Conservation (phyloP, 2,329 filamentous ascomycete genomes). For the Teratosphaeria viscida region DNA sequence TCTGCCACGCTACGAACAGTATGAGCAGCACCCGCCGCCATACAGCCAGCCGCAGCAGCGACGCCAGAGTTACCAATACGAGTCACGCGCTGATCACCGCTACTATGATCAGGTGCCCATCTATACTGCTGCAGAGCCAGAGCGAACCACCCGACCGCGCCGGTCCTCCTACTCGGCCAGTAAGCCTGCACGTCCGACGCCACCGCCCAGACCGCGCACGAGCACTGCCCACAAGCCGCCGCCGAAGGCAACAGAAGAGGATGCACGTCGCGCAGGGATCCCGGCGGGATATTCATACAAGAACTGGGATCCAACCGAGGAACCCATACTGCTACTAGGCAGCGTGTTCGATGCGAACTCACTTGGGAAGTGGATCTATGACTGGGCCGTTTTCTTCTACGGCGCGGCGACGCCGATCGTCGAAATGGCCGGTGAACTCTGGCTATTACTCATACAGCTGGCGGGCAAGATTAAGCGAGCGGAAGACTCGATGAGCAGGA, state of each 20-base stretch:
- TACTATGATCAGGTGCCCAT: conserved; percentile 40
- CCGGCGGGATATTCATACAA: conserved; percentile 87
- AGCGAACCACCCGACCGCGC: conserved; percentile 19
- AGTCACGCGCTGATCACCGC: conserved; percentile 40
- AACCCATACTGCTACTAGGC: conserved; percentile 85
- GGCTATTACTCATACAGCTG: conserved; percentile 88
- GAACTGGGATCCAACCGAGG: conserved; percentile 94
- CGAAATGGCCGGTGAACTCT: conserved; percentile 87
- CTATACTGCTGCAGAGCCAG: conserved; percentile 30
- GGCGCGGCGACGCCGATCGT: conserved; percentile 73
- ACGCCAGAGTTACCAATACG: conserved; percentile 40
- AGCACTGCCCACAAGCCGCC: conserved; percentile 30
- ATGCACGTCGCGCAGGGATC: conserved; percentile 56
- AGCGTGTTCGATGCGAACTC: conserved; percentile 97
- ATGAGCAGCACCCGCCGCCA: conserved; percentile 35
- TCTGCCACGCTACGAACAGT: conserved; percentile 30
- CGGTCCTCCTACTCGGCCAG: conserved; percentile 38
- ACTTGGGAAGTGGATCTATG: conserved; percentile 97
- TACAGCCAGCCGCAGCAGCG: conserved; percentile 30
- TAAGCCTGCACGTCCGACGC: conserved; percentile 42
- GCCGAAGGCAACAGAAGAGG: conserved; percentile 53
- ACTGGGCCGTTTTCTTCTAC: conserved; percentile 93
- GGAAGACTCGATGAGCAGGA: conserved; percentile 63
- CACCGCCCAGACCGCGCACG: conserved; percentile 32
- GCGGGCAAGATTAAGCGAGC: conserved; percentile 88